These are phyloP conservation scores for Calocera viscosa DNA, from an alignment of 768 basidiomycete genomes.

Conservation along the genomic window DNA sequence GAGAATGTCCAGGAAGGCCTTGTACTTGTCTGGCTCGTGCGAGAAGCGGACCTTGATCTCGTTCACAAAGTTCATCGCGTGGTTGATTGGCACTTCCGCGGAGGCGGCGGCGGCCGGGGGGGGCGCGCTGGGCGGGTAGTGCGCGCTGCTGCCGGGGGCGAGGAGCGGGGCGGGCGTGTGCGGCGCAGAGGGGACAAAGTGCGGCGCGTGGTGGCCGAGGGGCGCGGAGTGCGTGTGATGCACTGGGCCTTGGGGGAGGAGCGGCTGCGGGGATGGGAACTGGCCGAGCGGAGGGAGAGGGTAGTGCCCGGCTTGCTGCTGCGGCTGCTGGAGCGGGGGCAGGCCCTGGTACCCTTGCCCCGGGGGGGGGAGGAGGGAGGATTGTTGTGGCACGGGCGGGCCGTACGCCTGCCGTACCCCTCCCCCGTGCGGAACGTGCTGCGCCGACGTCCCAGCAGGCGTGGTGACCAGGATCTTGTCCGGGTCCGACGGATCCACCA, in stretches of 20 bases:
- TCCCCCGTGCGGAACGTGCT: neutral
- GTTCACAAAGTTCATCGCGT: conserved; percentile 95
- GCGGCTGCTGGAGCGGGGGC: neutral
- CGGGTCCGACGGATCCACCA: conserved; percentile 2
- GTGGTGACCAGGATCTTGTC: conserved; percentile 7
- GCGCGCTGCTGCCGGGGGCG: neutral
- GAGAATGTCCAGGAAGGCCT: conserved; percentile 74
- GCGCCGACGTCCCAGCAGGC: neutral
- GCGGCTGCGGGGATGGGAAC: conserved; percentile 1
- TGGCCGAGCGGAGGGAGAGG: neutral
- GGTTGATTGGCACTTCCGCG: conserved; percentile 37
- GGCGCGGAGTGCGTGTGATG: neutral
- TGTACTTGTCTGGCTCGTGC: conserved; percentile 73
- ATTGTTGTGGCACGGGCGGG: neutral
- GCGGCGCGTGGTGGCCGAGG: neutral
- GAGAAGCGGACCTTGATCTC: conserved; percentile 90
- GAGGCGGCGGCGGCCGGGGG: neutral
- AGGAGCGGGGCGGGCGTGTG: conserved; percentile 1
- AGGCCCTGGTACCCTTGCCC: neutral
- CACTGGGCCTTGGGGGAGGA: neutral
- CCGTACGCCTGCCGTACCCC: no score
- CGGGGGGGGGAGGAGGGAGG: neutral
- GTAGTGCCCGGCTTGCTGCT: neutral
- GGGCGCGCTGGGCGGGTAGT: neutral
- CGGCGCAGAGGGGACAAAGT: neutral